These are phyloP conservation scores for Talaromyces islandicus DNA, from an alignment of 2,329 filamentous ascomycete genomes.

Conservation along the genomic window DNA sequence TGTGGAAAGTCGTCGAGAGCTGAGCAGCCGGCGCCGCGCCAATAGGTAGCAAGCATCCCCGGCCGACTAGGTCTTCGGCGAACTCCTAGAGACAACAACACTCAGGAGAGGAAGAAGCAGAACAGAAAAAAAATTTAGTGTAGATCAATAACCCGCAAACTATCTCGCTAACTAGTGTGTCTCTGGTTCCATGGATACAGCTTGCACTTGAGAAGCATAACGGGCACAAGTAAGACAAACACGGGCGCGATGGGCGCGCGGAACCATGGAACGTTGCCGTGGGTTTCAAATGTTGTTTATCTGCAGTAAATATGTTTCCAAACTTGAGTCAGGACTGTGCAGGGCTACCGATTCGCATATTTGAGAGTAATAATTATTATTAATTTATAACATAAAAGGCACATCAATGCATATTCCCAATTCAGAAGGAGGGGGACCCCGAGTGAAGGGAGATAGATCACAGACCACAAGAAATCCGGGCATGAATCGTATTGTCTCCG, in stretches of 20 bases:
- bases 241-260: neutral
- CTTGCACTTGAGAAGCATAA: neutral
- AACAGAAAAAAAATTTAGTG: neutral
- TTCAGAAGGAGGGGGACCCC: neutral
- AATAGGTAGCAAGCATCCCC: neutral
- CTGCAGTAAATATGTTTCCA: neutral
- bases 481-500: neutral
- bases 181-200: neutral
- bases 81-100: neutral
- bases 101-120: neutral
- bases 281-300: neutral
- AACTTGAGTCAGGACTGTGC: neutral
- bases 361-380: neutral
- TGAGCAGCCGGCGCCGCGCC: neutral
- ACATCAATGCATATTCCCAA: neutral
- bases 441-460: neutral
- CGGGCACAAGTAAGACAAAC: neutral
- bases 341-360: neutral
- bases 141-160: no score
- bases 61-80: neutral
- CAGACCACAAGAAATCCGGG: neutral
- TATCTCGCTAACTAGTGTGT: neutral
- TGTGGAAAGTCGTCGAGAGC: neutral
- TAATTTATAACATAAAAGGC: neutral
- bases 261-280: neutral